Evolutionary conservation across 2,329 filamentous ascomycete genomes (phyloP).

Genomic region (Colletotrichum magnum): DNA sequence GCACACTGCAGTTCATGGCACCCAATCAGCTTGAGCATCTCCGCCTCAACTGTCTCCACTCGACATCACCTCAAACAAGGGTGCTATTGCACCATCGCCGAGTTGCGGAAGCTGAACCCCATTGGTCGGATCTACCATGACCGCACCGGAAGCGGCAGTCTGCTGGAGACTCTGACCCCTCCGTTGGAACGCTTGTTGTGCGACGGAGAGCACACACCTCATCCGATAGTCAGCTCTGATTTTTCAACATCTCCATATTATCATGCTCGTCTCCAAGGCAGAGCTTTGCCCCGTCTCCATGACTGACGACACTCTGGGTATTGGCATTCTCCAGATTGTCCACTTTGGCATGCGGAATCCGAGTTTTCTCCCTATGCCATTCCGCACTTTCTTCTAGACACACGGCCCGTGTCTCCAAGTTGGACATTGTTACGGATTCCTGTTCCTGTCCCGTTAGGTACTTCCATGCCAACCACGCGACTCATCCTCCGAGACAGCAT

Average conservation of each 20-base stretch:
- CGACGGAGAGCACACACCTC: slow-evolving; percentile 13
- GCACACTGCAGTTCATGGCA: not conserved
- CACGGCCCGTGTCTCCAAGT: slow-evolving; percentile 1
- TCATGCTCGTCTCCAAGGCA: slow-evolving; percentile 29
- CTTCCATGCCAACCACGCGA: slow-evolving; percentile 18
- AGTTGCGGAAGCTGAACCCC: slow-evolving; percentile 38
- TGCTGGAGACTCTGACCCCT: slow-evolving; percentile 25
- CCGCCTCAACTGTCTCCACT: slow-evolving; percentile 25
- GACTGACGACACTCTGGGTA: slow-evolving; percentile 29
- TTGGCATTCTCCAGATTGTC: slow-evolving; percentile 31
- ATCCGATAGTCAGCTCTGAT: slow-evolving; percentile 32
- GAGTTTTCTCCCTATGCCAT: slow-evolving; percentile 18
- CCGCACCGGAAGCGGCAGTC: slow-evolving; percentile 29
- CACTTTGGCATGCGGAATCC: slow-evolving; percentile 14
- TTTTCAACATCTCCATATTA: slow-evolving; percentile 39
- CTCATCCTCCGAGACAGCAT: slow-evolving; percentile 21
- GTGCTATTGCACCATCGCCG: slow-evolving; percentile 41
- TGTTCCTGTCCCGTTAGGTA: not conserved
- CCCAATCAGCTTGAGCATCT: slow-evolving; percentile 37
- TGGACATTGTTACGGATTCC: not conserved
- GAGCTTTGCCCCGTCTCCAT: slow-evolving; percentile 22
- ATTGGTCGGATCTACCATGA: slow-evolving; percentile 29
- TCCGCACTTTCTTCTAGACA: not conserved
- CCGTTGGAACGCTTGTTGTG: slow-evolving; percentile 25
- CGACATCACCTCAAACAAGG: slow-evolving; percentile 40